Evolutionary conservation across 225 moss, liverwort and hornwort species (phyloP), one percentile per base, ranked within the genome.

Genomic region (Polytrichum commune): DNA sequence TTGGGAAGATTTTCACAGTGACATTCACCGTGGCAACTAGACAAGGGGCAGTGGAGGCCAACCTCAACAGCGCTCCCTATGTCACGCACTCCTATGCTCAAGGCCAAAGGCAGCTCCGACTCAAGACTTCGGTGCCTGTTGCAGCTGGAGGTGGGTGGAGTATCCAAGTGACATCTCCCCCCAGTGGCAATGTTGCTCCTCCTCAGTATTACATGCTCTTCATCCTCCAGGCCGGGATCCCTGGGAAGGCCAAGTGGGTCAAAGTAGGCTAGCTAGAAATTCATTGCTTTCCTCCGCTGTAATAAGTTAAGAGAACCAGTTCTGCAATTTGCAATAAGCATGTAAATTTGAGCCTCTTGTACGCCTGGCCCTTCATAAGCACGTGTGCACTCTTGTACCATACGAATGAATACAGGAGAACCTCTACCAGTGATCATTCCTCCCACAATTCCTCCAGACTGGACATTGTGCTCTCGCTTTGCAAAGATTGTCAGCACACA

Each of bases 131-230:
- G 1, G 9, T 1, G 25, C 85, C 89, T 1, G 58, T 33, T 58
- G 1, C 0, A 18, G 78, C 72, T 0, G 0, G 0, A 4, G 4
- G 4, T 5, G 54, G 72, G 6, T 64, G 57, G 23, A 77, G 57
- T 13, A 27, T 89, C 18, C 23, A 55, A 19, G 75, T 88, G 27
- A 55, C 79, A 18, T 76, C 88, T 26, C 95, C 91, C 27, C 77
- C 80, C 0, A 68, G 54, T 24, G 62, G 74, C 32, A 68, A 67
- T 22, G 53, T 86, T 25, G 93, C 88, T 24, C 95, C 95, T n/a
- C 69, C 93, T 7, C 82, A 88, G 58, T 95, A 86, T 27, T 93
- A 95, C 61, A 88, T 95, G 84, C 65, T 95, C 26, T 93, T 91
- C 64, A 68, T 91, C 6, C 64, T 91, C 65, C 69, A 83, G 29